phyloP scores from a whole-genome alignment of 345 rosid genomes.

The Reutealis trisperma region DNA sequence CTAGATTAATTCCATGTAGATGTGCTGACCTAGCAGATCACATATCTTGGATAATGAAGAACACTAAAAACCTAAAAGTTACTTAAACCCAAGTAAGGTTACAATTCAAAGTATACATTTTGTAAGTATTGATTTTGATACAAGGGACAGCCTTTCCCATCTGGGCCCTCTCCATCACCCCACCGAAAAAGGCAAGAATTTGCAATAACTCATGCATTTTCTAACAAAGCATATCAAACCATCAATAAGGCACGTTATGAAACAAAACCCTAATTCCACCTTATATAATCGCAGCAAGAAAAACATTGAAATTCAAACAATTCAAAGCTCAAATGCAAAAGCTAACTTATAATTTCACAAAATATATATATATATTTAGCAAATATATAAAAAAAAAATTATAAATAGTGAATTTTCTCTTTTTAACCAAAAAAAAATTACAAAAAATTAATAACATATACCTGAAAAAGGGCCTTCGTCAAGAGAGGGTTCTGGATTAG shows the following conservation, averaged over 20 bases:
- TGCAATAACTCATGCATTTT: background rate
- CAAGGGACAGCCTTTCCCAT: background rate
- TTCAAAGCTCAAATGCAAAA: background rate
- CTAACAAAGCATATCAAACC: too few species aligned
- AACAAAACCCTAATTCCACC: constrained; percentile 4
- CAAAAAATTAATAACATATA: constrained; percentile 17
- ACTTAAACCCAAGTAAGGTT: background rate
- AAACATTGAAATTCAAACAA: constrained; percentile 2
- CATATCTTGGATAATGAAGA: background rate
- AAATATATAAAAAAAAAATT: background rate
- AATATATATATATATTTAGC: too few species aligned
- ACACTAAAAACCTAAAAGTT: too few species aligned
- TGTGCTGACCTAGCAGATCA: background rate
- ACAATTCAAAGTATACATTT: background rate
- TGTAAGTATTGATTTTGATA: too few species aligned
- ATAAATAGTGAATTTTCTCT: background rate
- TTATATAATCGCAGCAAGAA: background rate
- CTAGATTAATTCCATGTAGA: background rate
- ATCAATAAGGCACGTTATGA: background rate
- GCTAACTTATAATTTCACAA: background rate
- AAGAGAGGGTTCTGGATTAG: constrained; percentile 80
- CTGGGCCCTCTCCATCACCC: too few species aligned
- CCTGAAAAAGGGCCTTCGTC: constrained; percentile 97
- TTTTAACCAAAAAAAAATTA: background rate
- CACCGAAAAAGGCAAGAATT: too few species aligned